Base-by-base conservation (phyloP, 805 yeast genomes). In the Teunomyces pallodes region DNA sequence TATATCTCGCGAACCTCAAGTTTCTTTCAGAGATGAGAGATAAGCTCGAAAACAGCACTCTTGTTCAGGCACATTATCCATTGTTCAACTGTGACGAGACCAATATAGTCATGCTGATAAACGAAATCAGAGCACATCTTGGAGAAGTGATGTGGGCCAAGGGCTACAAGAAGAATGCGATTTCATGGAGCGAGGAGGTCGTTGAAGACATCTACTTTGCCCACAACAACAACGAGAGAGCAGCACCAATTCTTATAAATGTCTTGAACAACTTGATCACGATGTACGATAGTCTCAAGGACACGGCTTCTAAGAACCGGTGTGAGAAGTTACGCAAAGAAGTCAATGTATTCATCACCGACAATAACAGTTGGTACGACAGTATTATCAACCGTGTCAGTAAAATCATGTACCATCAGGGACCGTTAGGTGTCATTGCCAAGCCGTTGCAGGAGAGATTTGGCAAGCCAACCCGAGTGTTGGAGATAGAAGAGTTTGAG, bases 91-190 rank as follows among this genome's bases (percentile, higher is more conserved):
- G 74, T 54, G 59, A 59, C 36, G 48, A 48, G 10, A 58, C 56
- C 17, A 70, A 69, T 46, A 36, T 71, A n/a, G 52, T 47, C 27
- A 53, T 69, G 49, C 38, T 56, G 16, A 58, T 57, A 20, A 67
- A 69, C 36, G 75, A 67, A 39, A 54, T 62, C 41, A 67, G 65
- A 49, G 67, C 74, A 4, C 76, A 73, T 51, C 56, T 73, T 14
- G 60, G 73, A 46, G 77, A 73, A 53, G 58, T 73, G 12, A 61
- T 72, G 59, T 73, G 76, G 76, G 67, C 67, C 6, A 64, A 60
- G 51, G 75, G 75, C 5, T 66, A 54, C 54, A 63, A 64, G 48
- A 56, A 65, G 48, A 66, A 67, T 45, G 75, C 77, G 20, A 61
- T 70, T 36, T 56, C 70, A 2, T 72, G 77, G 77, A 62, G 66